These are phyloP conservation scores for Aspergillus ellipticus DNA, from an alignment of 495 filamentous ascomycete species.

Conservation along the genomic window DNA sequence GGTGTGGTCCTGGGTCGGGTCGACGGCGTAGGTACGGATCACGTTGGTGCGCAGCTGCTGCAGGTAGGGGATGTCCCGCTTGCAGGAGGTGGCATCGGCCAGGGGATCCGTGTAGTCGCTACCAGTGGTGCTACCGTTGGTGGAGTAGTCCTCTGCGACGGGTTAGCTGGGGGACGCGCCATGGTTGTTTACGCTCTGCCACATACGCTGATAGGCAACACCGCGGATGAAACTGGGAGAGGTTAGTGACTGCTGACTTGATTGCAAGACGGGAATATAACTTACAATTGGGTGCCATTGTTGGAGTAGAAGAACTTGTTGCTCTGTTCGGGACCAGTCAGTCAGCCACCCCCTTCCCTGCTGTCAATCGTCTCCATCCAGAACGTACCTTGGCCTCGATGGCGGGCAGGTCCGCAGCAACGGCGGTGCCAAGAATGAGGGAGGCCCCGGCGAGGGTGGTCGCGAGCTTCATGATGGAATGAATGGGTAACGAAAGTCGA, in stretches of 20 bases:
- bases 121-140: conserved; percentile 31
- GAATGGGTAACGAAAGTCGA: conserved; percentile 9
- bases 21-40: conserved; percentile 91
- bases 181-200: conserved; percentile 7
- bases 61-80: conserved; percentile 82
- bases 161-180: not conserved
- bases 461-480: conserved; percentile 37
- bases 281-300: conserved; percentile 78
- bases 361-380: not conserved
- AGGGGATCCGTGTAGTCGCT: conserved; percentile 64
- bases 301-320: conserved; percentile 76
- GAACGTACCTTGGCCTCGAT: conserved; percentile 44
- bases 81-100: conserved; percentile 63
- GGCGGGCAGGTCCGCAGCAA: conserved; percentile 54
- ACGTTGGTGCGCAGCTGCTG: conserved; percentile 76
- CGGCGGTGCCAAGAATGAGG: conserved; percentile 48
- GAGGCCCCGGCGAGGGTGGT: conserved; percentile 46
- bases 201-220: conserved; percentile 76
- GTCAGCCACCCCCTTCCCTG: not conserved
- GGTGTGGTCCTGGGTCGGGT: conserved; percentile 73
- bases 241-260: not conserved
- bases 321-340: conserved; percentile 39
- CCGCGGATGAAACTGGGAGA: conserved; percentile 66
- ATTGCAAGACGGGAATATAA: not conserved
- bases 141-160: conserved; percentile 44